Evolutionary conservation across 2,329 filamentous ascomycete species (phyloP).

Genomic region (Sclerotinia minor): DNA sequence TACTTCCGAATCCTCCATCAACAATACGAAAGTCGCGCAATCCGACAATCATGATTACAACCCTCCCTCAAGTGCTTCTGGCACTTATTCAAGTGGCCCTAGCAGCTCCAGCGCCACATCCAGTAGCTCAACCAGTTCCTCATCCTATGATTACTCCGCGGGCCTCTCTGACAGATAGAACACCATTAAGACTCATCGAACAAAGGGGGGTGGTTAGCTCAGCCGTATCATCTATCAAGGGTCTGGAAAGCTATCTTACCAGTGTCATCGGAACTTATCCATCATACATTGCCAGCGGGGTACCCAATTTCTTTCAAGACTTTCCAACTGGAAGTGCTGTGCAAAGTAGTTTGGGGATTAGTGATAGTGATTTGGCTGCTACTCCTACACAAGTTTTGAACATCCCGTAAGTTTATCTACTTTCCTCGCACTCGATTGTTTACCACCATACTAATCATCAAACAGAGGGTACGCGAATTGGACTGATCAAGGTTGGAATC

Average conservation of each 20-base stretch:
- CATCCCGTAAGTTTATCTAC: constrained; percentile 51
- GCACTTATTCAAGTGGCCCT: constrained; percentile 33
- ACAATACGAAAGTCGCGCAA: neutral
- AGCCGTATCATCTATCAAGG: constrained; percentile 42
- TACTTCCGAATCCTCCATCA: neutral
- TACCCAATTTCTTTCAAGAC: constrained; percentile 67
- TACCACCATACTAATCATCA: neutral
- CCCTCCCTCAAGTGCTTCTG: constrained; percentile 28
- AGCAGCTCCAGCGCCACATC: constrained; percentile 35
- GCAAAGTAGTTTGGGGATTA: constrained; percentile 60
- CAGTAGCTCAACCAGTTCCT: constrained; percentile 36
- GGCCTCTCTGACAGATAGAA: constrained; percentile 44
- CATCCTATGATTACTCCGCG: constrained; percentile 52
- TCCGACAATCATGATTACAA: constrained; percentile 8
- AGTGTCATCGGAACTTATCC: constrained; percentile 57
- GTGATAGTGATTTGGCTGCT: constrained; percentile 58
- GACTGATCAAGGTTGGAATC: constrained; percentile 74
- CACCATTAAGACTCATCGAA: constrained; percentile 46
- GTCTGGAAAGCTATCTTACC: constrained; percentile 52
- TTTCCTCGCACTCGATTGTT: neutral
- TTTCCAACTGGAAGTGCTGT: constrained; percentile 64
- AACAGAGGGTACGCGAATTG: constrained; percentile 68
- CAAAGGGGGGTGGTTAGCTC: constrained; percentile 49
- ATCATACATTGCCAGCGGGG: constrained; percentile 60
- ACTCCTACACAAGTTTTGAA: constrained; percentile 71